These are phyloP conservation scores for Floccularia luteovirens DNA, from an alignment of 768 basidiomycete species.

Conservation along the genomic window DNA sequence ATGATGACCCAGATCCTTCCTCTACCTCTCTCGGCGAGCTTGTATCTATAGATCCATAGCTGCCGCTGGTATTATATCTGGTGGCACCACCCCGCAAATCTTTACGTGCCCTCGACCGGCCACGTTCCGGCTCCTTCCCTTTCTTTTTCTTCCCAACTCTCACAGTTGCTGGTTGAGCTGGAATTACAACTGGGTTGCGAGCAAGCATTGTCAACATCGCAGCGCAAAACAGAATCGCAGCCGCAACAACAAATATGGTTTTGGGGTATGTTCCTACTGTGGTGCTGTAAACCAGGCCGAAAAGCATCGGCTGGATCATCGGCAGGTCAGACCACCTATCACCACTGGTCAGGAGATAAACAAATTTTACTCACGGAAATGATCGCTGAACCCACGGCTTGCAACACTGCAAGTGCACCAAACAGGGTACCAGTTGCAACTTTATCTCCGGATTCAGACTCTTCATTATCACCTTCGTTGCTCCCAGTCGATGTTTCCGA, in stretches of 20 bases:
- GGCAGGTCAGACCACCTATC: slow-evolving; percentile 2
- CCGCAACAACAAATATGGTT: slow-evolving; percentile 58
- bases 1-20: too few species aligned
- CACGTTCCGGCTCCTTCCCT: slow-evolving; percentile 22
- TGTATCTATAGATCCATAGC: too few species aligned
- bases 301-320: slow-evolving; percentile 59
- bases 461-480: slow-evolving; percentile 10
- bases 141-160: slow-evolving; percentile 8
- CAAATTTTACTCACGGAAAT: slow-evolving; percentile 28
- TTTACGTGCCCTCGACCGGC: slow-evolving; percentile 40
- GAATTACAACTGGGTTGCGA: slow-evolving; percentile 26
- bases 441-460: slow-evolving; percentile 13
- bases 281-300: slow-evolving; percentile 61
- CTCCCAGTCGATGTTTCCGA: slow-evolving; percentile 11
- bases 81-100: slow-evolving; percentile 34
- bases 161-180: background rate
- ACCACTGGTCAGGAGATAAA: background rate
- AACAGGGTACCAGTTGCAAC: slow-evolving; percentile 50
- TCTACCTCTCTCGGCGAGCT: too few species aligned
- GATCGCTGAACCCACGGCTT: slow-evolving; percentile 65
- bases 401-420: slow-evolving; percentile 64
- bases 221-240: slow-evolving; percentile 35
- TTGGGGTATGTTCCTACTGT: slow-evolving; percentile 67
- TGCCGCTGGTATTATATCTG: slow-evolving; percentile 13
- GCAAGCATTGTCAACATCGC: slow-evolving; percentile 29